phyloP scores from a whole-genome alignment of 169 alveolate species.

The Besnoitia besnoiti region DNA sequence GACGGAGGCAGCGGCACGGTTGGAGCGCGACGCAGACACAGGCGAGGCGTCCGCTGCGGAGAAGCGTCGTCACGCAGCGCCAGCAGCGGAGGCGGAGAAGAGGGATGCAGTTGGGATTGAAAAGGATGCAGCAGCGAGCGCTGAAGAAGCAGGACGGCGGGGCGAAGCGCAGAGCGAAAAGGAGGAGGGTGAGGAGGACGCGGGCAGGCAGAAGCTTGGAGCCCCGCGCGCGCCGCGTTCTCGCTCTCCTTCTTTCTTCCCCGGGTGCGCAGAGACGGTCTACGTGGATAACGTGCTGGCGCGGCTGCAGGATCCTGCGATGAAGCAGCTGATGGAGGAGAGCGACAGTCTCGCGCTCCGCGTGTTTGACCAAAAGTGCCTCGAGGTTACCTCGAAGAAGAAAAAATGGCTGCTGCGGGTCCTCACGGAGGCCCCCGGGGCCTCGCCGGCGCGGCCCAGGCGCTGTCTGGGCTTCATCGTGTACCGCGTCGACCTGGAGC shows the following conservation, averaged over 20 bases:
- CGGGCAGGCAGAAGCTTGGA: not conserved
- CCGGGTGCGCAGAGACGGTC: not conserved
- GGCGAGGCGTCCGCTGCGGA: not conserved
- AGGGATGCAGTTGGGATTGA: not conserved
- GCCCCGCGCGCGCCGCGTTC: not conserved
- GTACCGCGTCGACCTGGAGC: not conserved
- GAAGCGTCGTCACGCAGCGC: not conserved
- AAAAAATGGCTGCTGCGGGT: slow-evolving; percentile 24
- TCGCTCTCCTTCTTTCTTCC: not conserved
- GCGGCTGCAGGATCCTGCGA: slow-evolving; percentile 9
- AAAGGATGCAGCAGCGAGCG: not conserved
- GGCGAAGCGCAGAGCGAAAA: not conserved
- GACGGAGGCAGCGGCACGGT: not conserved
- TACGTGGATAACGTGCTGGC: not conserved
- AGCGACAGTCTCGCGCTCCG: slow-evolving; percentile 16
- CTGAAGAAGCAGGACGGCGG: not conserved
- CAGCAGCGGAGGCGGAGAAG: not conserved
- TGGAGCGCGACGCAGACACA: not conserved
- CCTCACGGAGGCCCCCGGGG: not conserved
- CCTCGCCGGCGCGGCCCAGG: not conserved
- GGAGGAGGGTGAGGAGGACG: not conserved
- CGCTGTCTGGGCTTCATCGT: slow-evolving; percentile 42
- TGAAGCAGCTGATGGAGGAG: not conserved
- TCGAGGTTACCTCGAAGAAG: slow-evolving; percentile 14
- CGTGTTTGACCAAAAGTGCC: slow-evolving; percentile 13